phyloP scores from a whole-genome alignment of 2,329 filamentous ascomycete species.

The Diplodia mutila region DNA sequence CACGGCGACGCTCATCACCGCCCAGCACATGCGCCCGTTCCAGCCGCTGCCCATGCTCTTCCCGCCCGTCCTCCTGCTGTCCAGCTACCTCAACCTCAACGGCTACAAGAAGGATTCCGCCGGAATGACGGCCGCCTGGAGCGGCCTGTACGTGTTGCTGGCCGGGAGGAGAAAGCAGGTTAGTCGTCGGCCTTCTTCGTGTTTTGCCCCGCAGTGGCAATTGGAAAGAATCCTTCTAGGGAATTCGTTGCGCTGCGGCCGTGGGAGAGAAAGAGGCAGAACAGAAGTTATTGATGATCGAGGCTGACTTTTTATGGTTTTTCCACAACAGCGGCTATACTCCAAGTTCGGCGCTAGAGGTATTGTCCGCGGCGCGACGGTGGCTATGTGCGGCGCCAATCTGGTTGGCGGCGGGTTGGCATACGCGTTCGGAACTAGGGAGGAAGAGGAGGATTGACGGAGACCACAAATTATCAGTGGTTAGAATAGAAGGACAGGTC shows the following conservation, averaged over 20 bases:
- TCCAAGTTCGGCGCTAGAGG: conserved; percentile 57
- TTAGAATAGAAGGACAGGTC: neutral
- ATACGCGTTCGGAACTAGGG: conserved; percentile 55
- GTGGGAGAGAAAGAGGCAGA: neutral
- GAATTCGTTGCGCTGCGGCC: neutral
- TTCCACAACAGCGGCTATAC: conserved; percentile 41
- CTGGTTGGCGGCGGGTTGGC: conserved; percentile 55
- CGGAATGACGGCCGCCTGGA: conserved; percentile 67
- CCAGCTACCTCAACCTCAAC: conserved; percentile 66
- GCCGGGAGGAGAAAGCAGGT: conserved; percentile 61
- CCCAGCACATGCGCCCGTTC: conserved; percentile 69
- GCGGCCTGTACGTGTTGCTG: conserved; percentile 66
- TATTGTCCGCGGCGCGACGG: conserved; percentile 55
- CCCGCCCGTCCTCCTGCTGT: conserved; percentile 67
- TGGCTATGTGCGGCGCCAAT: conserved; percentile 57
- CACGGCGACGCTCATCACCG: conserved; percentile 67
- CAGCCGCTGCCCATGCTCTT: conserved; percentile 69
- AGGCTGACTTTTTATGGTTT: neutral
- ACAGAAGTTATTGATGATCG: neutral
- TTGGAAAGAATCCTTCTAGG: too few relatives aligned
- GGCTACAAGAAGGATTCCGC: conserved; percentile 66
- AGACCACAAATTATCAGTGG: neutral
- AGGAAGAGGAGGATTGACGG: conserved; percentile 33
- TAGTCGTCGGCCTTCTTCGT: neutral
- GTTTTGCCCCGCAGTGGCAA: neutral